Conservation (phyloP, 257 asterid species). For the Rehmannia glutinosa region DNA sequence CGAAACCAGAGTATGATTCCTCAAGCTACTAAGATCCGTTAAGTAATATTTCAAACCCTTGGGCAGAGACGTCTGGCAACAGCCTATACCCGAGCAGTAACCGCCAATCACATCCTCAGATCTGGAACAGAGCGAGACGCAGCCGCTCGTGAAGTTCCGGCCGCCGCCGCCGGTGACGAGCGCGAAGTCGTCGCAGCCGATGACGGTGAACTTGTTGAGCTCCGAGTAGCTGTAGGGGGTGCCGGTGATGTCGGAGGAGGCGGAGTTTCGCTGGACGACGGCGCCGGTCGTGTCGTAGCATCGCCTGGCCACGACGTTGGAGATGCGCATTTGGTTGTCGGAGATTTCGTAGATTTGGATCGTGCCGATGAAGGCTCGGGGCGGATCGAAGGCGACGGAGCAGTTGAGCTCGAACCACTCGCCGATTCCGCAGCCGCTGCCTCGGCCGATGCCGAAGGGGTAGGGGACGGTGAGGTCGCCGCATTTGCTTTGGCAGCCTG, state of each 20-base stretch:
- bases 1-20: conserved; percentile 30
- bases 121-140: conserved; percentile 33
- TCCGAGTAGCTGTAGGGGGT: conserved; percentile 49
- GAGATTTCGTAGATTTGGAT: conserved; percentile 41
- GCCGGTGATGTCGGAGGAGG: conserved; percentile 22
- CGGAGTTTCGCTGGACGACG: not conserved
- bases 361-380: conserved; percentile 27
- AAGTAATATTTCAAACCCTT: conserved; percentile 26
- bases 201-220: conserved; percentile 37
- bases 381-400: conserved; percentile 24
- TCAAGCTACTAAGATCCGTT: not conserved
- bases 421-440: conserved; percentile 13
- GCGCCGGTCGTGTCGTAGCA: conserved; percentile 42
- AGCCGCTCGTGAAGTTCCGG: conserved; percentile 34
- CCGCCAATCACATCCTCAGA: conserved; percentile 35
- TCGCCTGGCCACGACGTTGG: conserved; percentile 31
- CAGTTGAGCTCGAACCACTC: not conserved
- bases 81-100: conserved; percentile 55
- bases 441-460: conserved; percentile 54
- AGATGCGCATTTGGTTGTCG: conserved; percentile 41
- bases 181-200: conserved; percentile 58
- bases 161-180: conserved; percentile 12
- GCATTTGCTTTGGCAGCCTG: conserved; percentile 38
- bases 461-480: conserved; percentile 58
- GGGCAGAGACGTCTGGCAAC: conserved; percentile 60